phyloP scores from a whole-genome alignment of 2,329 filamentous ascomycete species.

The Dactylellina leptospora region DNA sequence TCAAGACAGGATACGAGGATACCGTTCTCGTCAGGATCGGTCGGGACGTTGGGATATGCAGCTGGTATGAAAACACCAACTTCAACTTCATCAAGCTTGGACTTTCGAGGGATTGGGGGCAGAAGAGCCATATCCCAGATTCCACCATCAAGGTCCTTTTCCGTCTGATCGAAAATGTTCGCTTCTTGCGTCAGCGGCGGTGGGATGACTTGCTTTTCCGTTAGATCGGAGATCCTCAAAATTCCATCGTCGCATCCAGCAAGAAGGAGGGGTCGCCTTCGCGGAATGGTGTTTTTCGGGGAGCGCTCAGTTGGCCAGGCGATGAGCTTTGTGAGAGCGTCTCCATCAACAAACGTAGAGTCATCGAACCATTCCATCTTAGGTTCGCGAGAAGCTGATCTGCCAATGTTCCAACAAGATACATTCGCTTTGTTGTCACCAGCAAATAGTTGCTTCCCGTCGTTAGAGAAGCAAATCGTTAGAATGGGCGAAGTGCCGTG shows the following conservation, averaged over 20 bases:
- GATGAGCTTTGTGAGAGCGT: slow-evolving; percentile 50
- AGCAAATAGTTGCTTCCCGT: slow-evolving; percentile 44
- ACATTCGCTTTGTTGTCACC: slow-evolving; percentile 46
- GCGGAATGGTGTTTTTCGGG: slow-evolving; percentile 49
- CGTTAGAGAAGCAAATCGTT: slow-evolving; percentile 41
- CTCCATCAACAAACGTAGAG: slow-evolving; percentile 25
- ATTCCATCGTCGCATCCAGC: slow-evolving; percentile 48
- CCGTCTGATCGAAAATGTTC: slow-evolving; percentile 46
- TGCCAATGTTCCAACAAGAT: slow-evolving; percentile 43
- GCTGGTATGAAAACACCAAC: slow-evolving; percentile 53
- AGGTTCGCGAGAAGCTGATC: slow-evolving; percentile 18
- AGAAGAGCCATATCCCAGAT: slow-evolving; percentile 54
- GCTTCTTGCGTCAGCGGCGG: slow-evolving; percentile 48
- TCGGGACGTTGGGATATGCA: slow-evolving; percentile 37
- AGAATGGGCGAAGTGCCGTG: slow-evolving; percentile 28
- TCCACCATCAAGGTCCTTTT: slow-evolving; percentile 49
- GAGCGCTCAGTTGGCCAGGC: slow-evolving; percentile 53
- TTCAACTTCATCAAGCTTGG: slow-evolving; percentile 45
- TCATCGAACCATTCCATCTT: slow-evolving; percentile 38
- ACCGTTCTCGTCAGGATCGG: slow-evolving; percentile 52
- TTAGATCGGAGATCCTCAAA: slow-evolving; percentile 51
- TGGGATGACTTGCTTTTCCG: slow-evolving; percentile 46
- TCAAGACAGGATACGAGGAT: slow-evolving; percentile 49
- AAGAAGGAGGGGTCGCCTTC: slow-evolving; percentile 52
- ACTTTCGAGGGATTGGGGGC: slow-evolving; percentile 44